Conservation (phyloP, 2,329 filamentous ascomycete genomes). For the Trichophyton rubrum region DNA sequence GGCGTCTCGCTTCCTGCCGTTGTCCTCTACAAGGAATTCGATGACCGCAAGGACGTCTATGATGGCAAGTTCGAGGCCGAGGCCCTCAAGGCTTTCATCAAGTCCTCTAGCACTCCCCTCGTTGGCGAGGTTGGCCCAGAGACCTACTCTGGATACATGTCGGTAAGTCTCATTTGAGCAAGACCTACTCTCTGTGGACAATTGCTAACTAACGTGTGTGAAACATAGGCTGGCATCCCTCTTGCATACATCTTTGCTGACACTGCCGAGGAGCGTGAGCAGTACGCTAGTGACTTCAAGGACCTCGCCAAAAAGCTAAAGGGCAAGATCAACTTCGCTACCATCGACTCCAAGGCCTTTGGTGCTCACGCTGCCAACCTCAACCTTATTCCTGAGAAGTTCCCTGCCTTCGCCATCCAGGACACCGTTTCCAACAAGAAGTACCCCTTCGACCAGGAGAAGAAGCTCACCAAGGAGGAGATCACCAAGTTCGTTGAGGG, state of each 20-base stretch:
- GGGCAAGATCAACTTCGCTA: slow-evolving; percentile 93
- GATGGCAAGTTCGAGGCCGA: slow-evolving; percentile 69
- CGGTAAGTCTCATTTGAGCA: slow-evolving; percentile 34
- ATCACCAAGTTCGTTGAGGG: slow-evolving; percentile 76
- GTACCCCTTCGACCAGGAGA: slow-evolving; percentile 80
- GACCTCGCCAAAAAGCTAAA: slow-evolving; percentile 81
- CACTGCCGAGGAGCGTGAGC: slow-evolving; percentile 74
- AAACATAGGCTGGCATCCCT: slow-evolving; percentile 60
- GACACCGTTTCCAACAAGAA: slow-evolving; percentile 92
- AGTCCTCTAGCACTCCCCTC: slow-evolving; percentile 72
- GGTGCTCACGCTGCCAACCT: slow-evolving; percentile 93
- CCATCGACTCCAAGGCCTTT: slow-evolving; percentile 87
- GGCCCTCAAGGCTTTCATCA: slow-evolving; percentile 69
- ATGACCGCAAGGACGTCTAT: slow-evolving; percentile 86
- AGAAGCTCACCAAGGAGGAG: slow-evolving; percentile 59
- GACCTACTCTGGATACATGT: slow-evolving; percentile 93
- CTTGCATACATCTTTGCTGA: slow-evolving; percentile 97
- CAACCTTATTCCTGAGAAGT: slow-evolving; percentile 89
- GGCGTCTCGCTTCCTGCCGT: slow-evolving; percentile 76
- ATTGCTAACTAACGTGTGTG: not conserved
- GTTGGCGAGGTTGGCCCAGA: slow-evolving; percentile 94
- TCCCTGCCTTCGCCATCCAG: slow-evolving; percentile 96
- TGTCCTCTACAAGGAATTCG: slow-evolving; percentile 94
- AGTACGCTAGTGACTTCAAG: slow-evolving; percentile 65
- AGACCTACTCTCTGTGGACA: not conserved